A percentile compares a stretch with the other conserved stretches of the same genome.
These are phyloP conservation scores for Paratrimastix pyriformis DNA, from an alignment of 78 protist genomes.

Conservation along the genomic window DNA sequence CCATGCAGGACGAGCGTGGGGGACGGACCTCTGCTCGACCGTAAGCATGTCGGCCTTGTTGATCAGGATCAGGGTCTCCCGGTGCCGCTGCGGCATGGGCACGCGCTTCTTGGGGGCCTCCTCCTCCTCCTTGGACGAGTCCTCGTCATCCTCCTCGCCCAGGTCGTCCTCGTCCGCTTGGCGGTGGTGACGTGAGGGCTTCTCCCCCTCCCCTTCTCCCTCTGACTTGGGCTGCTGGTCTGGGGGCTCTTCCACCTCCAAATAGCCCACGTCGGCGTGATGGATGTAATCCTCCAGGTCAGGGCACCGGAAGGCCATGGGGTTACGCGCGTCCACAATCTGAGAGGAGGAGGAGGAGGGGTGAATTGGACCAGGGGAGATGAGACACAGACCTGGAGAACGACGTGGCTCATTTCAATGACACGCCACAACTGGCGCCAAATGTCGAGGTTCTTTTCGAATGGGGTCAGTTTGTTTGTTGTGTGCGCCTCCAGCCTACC, in stretches of 20 bases:
- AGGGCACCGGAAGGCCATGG: slow-evolving; percentile 73
- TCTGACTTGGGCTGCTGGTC: background rate
- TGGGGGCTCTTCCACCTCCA: background rate
- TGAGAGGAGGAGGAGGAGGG: slow-evolving; percentile 21
- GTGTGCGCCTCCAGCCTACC: slow-evolving; percentile 54
- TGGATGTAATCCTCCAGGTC: slow-evolving; percentile 66
- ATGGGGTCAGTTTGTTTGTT: slow-evolving; percentile 74
- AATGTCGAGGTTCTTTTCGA: slow-evolving; percentile 86
- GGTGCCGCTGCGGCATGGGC: slow-evolving; percentile 24
- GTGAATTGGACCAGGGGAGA: background rate
- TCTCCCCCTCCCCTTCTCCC: no score
- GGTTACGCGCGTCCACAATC: slow-evolving; percentile 95
- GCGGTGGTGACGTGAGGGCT: no score
- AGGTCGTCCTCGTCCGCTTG: no score
- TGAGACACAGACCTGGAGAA: slow-evolving; percentile 34
- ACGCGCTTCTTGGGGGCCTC: no score
- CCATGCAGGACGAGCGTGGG: background rate
- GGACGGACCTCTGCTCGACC: background rate
- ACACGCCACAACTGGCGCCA: slow-evolving; percentile 99
- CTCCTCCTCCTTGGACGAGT: slow-evolving; percentile 21
- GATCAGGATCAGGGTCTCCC: slow-evolving; percentile 51
- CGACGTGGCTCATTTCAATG: slow-evolving; percentile 78
- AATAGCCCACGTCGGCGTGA: background rate
- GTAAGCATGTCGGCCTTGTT: slow-evolving; percentile 95
- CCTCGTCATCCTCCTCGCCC: no score